These are phyloP conservation scores for Herpotrichia juniperi DNA, from an alignment of 2,329 filamentous ascomycete species.

Conservation along the genomic window DNA sequence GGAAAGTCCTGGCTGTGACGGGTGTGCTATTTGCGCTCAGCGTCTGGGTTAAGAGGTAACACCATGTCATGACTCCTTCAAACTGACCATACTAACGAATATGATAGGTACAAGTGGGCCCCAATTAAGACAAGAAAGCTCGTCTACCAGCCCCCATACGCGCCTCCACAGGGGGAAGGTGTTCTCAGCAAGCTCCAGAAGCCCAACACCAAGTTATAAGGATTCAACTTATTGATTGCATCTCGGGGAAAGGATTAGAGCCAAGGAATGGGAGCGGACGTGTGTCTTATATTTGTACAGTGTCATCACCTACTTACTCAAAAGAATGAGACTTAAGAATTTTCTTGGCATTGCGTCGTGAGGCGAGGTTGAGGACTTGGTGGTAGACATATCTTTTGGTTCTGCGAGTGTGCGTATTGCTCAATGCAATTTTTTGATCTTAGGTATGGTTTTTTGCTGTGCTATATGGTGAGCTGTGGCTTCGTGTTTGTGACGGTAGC, in stretches of 20 bases:
- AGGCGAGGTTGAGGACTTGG: slow-evolving; percentile 14
- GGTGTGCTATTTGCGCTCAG: slow-evolving; percentile 82
- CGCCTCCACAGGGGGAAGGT: slow-evolving; percentile 25
- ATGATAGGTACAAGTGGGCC: slow-evolving; percentile 86
- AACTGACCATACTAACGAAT: slow-evolving; percentile 30
- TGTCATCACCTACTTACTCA: slow-evolving; percentile 41
- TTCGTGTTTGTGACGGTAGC: too few relatives aligned
- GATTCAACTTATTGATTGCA: slow-evolving; percentile 19
- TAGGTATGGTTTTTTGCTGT: too few relatives aligned
- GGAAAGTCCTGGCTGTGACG: slow-evolving; percentile 88
- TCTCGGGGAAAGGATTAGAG: slow-evolving; percentile 23
- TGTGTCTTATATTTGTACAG: slow-evolving; percentile 48
- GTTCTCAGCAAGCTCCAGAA: slow-evolving; percentile 38
- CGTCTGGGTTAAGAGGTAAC: slow-evolving; percentile 91
- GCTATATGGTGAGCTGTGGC: slow-evolving; percentile 15
- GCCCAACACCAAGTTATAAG: slow-evolving; percentile 42
- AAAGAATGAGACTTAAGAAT: slow-evolving; percentile 36
- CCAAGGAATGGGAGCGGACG: slow-evolving; percentile 12
- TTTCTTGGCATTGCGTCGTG: slow-evolving; percentile 22
- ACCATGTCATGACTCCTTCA: background rate
- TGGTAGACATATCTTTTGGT: slow-evolving; percentile 26
- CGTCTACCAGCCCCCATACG: slow-evolving; percentile 75
- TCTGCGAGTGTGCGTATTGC: slow-evolving; percentile 11
- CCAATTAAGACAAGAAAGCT: slow-evolving; percentile 96
- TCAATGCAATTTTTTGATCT: too few relatives aligned